A percentile compares a stretch with the other conserved stretches of the same genome.
Evolutionary conservation across 768 basidiomycete genomes (phyloP).

Genomic region (Tulasnella sp.): DNA sequence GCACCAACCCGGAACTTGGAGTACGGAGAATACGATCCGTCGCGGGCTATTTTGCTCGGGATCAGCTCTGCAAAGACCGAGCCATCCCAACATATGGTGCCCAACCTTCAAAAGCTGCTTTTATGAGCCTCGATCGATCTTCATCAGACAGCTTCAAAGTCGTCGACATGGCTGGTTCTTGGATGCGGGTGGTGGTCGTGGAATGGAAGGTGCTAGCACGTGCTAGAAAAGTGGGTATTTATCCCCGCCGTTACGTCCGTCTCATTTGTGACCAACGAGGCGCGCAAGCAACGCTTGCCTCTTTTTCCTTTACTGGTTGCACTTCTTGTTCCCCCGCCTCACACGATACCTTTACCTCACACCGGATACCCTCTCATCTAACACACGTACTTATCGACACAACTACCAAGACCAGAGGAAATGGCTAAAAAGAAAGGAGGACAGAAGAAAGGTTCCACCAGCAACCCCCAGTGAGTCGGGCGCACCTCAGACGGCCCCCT

Average conservation of each 20-base stretch:
- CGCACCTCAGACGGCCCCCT: constrained; percentile 11
- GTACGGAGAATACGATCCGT: constrained; percentile 78
- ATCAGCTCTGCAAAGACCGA: neutral
- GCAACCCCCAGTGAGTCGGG: constrained; percentile 22
- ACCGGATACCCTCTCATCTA: neutral
- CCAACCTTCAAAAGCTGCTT: constrained; percentile 64
- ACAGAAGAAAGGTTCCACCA: neutral
- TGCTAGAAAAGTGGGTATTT: neutral
- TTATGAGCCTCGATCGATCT: constrained; percentile 56
- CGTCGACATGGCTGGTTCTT: neutral
- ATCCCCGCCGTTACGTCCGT: constrained; percentile 19
- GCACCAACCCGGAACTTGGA: constrained; percentile 94
- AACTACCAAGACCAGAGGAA: neutral
- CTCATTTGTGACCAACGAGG: constrained; percentile 15
- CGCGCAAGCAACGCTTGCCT: neutral
- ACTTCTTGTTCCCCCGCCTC: neutral
- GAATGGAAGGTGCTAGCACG: constrained; percentile 19
- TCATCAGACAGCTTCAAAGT: constrained; percentile 42
- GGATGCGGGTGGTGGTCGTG: neutral
- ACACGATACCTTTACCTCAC: constrained; percentile 2
- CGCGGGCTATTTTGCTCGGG: constrained; percentile 43
- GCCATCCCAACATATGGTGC: neutral
- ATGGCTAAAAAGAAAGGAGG: constrained; percentile 31
- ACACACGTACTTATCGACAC: neutral
- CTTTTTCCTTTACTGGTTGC: neutral